Conservation (phyloP, 345 rosid genomes). For the Lepidium africanum region DNA sequence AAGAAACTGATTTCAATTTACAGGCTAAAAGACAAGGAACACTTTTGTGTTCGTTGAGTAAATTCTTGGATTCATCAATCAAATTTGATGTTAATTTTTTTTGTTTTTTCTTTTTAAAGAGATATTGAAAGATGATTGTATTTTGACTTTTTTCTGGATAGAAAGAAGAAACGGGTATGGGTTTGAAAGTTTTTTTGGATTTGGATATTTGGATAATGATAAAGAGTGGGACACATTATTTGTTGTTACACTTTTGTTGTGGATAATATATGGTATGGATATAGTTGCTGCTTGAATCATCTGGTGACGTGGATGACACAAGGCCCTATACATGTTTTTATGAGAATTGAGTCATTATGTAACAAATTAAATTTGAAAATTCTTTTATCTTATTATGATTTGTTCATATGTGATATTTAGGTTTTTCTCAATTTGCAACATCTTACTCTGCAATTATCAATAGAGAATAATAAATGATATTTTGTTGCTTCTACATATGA, state of each 20-base stretch:
- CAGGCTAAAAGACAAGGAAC: conserved; percentile 18
- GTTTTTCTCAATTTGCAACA: neutral
- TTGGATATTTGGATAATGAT: conserved; percentile 22
- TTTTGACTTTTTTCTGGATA: neutral
- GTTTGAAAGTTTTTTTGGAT: neutral
- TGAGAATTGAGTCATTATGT: neutral
- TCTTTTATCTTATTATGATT: too few relatives aligned
- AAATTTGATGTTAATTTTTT: conserved; percentile 6
- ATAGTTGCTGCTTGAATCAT: neutral
- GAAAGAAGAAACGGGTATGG: conserved; percentile 5
- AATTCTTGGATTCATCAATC: conserved; percentile 27
- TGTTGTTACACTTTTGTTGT: neutral
- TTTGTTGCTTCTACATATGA: too few relatives aligned
- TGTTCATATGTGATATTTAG: too few relatives aligned
- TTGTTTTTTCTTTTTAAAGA: neutral
- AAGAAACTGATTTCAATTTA: conserved; percentile 16
- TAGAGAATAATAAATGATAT: too few relatives aligned
- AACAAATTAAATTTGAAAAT: neutral
- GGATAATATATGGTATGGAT: conserved; percentile 22
- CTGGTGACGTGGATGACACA: conserved; percentile 8
- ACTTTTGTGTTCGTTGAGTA: conserved; percentile 5
- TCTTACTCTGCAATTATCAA: neutral
- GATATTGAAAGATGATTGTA: conserved; percentile 5
- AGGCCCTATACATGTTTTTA: neutral
- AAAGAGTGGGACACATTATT: neutral